phyloP scores from a whole-genome alignment of 2,329 filamentous ascomycete species.

The Volutella citrinella region DNA sequence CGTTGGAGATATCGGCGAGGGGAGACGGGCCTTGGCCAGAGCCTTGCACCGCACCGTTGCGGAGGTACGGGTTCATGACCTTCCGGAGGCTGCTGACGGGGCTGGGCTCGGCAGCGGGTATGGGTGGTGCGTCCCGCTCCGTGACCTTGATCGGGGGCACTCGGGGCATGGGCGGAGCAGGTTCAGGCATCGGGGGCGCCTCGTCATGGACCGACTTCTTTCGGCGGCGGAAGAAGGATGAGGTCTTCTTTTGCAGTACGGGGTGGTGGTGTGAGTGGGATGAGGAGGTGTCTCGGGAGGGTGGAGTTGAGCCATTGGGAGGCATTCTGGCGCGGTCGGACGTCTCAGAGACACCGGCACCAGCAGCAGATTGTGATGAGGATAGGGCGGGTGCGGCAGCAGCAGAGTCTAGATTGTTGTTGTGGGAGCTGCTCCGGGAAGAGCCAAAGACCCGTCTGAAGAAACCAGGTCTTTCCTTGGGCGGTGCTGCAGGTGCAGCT shows the following conservation, averaged over 20 bases:
- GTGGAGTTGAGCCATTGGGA: constrained; percentile 47
- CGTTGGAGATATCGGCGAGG: constrained; percentile 22
- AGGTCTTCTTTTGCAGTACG: constrained; percentile 80
- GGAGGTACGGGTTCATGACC: constrained; percentile 83
- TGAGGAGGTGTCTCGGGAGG: constrained; percentile 45
- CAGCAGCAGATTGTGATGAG: constrained; percentile 3
- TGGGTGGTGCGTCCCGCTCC: constrained; percentile 27
- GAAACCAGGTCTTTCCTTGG: constrained; percentile 78
- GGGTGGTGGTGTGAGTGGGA: constrained; percentile 47
- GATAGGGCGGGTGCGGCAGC: constrained; percentile 19
- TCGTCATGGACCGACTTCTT: constrained; percentile 85
- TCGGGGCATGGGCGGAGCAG: constrained; percentile 38
- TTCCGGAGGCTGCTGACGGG: constrained; percentile 78
- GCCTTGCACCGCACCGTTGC: constrained; percentile 26
- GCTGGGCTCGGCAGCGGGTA: constrained; percentile 46
- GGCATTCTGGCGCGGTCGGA: constrained; percentile 39
- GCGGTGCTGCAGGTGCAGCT: constrained; percentile 41
- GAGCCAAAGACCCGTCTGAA: constrained; percentile 88
- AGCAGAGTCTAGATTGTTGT: constrained; percentile 19
- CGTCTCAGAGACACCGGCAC: constrained; percentile 28
- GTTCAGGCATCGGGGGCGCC: constrained; percentile 56
- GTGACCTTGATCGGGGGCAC: constrained; percentile 33
- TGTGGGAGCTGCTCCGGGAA: constrained; percentile 50
- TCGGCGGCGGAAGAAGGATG: constrained; percentile 87
- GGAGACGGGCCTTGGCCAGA: constrained; percentile 25